Conservation (phyloP, 2,329 filamentous ascomycete species). For the Neofusicoccum cordaticola region DNA sequence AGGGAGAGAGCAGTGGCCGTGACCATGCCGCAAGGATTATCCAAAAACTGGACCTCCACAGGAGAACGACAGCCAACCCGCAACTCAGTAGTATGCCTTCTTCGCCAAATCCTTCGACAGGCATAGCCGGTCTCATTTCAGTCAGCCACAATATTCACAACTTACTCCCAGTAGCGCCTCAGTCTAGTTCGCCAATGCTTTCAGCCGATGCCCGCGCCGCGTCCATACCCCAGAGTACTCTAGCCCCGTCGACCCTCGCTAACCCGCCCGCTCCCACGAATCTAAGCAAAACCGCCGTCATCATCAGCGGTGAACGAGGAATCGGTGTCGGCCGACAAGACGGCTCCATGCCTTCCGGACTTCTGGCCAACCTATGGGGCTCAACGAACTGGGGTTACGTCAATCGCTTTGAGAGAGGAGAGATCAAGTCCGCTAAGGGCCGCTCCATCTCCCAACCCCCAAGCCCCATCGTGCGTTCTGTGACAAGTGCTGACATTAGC, state of each 20-base stretch:
- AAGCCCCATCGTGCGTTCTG: constrained; percentile 29
- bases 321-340: constrained; percentile 61
- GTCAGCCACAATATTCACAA: constrained; percentile 52
- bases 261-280: constrained; percentile 81
- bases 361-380: constrained; percentile 93
- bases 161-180: constrained; percentile 15
- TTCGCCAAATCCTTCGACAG: constrained; percentile 40
- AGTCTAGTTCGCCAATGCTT: constrained; percentile 25
- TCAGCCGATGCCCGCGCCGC: constrained; percentile 37
- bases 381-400: constrained; percentile 76
- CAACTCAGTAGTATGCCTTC: constrained; percentile 35
- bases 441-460: constrained; percentile 33
- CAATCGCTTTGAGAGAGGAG: constrained; percentile 58
- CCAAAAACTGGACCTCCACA: constrained; percentile 85
- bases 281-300: constrained; percentile 80
- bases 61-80: constrained; percentile 65
- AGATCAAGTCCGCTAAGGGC: constrained; percentile 34
- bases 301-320: constrained; percentile 73
- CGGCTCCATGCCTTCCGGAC: constrained; percentile 73
- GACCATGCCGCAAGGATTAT: constrained; percentile 88
- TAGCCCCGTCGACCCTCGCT: constrained; percentile 79
- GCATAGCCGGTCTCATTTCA: constrained; percentile 82
- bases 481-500: constrained; percentile 7
- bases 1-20: constrained; percentile 69
- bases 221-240: constrained; percentile 54